Evolutionary conservation across 192 early-diverging fungal species (phyloP).

Genomic region (Linnemannia exigua): DNA sequence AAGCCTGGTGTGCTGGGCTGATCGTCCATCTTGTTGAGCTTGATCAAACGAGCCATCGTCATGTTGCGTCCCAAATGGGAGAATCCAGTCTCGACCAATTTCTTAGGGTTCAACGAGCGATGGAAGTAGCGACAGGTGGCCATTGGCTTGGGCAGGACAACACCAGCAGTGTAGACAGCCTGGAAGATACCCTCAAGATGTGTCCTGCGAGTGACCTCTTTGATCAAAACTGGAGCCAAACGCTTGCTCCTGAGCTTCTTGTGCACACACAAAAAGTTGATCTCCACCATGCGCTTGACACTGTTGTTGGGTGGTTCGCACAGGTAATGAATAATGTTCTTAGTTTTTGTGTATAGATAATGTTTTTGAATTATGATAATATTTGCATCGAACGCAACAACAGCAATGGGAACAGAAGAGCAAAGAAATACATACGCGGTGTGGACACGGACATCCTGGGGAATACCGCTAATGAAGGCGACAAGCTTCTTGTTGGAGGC

Average conservation of each 20-base stretch:
- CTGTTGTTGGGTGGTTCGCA: conserved; percentile 26
- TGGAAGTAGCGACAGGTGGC: conserved; percentile 88
- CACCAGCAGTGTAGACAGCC: conserved; percentile 97
- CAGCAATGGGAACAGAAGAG: background rate
- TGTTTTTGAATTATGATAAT: background rate
- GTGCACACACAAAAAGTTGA: conserved; percentile 98
- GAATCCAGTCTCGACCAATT: conserved; percentile 94
- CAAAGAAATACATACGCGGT: conserved; percentile 66
- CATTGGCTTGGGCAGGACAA: conserved; percentile 91
- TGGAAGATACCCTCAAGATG: conserved; percentile 96
- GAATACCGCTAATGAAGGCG: conserved; percentile 97
- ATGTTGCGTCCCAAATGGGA: conserved; percentile 81
- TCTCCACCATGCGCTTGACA: conserved; percentile 86
- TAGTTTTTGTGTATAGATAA: background rate
- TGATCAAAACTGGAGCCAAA: conserved; percentile 95
- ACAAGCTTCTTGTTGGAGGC: conserved; percentile 84
- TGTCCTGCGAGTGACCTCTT: conserved; percentile 95
- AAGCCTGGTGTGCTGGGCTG: conserved; percentile 77
- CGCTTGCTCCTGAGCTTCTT: conserved; percentile 96
- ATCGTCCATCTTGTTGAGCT: conserved; percentile 77
- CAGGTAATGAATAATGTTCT: background rate
- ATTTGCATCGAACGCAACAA: background rate
- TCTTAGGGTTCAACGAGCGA: conserved; percentile 93
- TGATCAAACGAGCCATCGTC: conserved; percentile 81
- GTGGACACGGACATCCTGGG: conserved; percentile 82